phyloP scores from a whole-genome alignment of 2,329 filamentous ascomycete genomes.

The Botryosphaeria dothidea region DNA sequence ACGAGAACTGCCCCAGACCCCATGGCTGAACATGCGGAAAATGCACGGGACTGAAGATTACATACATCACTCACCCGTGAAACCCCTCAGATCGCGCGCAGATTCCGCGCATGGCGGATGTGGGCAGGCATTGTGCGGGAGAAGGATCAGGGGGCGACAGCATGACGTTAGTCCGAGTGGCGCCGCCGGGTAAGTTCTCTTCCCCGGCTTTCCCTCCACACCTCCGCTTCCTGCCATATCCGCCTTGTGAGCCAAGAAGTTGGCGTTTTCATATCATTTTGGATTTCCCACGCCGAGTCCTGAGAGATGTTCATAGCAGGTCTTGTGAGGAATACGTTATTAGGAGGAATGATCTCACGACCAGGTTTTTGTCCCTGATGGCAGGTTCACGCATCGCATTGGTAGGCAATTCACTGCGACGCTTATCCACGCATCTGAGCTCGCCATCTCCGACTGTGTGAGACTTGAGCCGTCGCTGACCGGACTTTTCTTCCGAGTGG shows the following conservation, averaged over 20 bases:
- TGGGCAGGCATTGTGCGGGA: not conserved
- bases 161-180: slow-evolving; percentile 1
- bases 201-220: not conserved
- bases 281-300: too few relatives aligned
- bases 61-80: not conserved
- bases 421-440: not conserved
- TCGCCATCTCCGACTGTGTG: not conserved
- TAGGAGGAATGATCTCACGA: too few relatives aligned
- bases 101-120: slow-evolving; percentile 1
- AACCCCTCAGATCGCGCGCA: not conserved
- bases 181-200: not conserved
- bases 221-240: slow-evolving; percentile 1
- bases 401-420: not conserved
- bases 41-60: not conserved
- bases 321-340: too few relatives aligned
- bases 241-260: not conserved
- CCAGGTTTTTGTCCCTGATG: not conserved
- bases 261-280: not conserved
- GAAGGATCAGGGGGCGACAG: not conserved
- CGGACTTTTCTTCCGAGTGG: slow-evolving; percentile 3
- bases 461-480: slow-evolving; percentile 13
- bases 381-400: not conserved
- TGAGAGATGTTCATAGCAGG: not conserved
- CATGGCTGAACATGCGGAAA: not conserved
- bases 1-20: slow-evolving; percentile 3